A percentile compares a stretch with the other conserved stretches of the same genome.
phyloP scores from a whole-genome alignment of 345 rosid species.

The Chamaenerion angustifolium region DNA sequence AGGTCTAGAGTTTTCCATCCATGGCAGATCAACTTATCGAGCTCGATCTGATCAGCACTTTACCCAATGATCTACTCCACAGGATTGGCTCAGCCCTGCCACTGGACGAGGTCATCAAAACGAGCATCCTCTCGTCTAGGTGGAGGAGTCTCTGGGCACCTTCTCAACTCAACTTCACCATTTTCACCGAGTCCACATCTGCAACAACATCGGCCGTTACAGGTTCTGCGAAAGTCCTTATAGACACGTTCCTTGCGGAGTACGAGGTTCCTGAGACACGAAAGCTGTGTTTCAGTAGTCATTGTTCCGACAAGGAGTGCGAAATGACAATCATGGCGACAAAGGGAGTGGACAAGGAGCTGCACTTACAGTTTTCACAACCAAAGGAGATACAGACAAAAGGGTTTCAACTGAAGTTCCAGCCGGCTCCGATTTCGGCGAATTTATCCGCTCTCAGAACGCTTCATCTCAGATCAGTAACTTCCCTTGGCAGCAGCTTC shows the following conservation, averaged over 20 bases:
- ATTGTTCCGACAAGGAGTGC: neutral
- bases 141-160: conserved; percentile 13
- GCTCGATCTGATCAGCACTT: conserved; percentile 5
- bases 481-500: neutral
- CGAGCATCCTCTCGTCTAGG: conserved; percentile 6
- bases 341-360: conserved; percentile 10
- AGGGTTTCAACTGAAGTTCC: neutral
- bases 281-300: neutral
- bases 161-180: neutral
- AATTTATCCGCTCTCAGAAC: conserved; percentile 2
- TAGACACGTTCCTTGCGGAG: neutral
- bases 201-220: neutral
- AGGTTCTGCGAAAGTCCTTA: neutral
- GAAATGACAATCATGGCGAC: conserved; percentile 8
- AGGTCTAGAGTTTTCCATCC: neutral
- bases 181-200: neutral
- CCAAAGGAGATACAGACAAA: neutral
- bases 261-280: conserved; percentile 6
- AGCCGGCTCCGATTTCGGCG: neutral
- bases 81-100: conserved; percentile 6
- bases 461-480: conserved; percentile 9
- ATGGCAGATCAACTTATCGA: neutral
- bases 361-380: conserved; percentile 7
- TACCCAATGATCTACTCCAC: conserved; percentile 10
- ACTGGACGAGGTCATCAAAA: conserved; percentile 3